phyloP scores from a whole-genome alignment of 306 rosid species.

The Castanea sativa region DNA sequence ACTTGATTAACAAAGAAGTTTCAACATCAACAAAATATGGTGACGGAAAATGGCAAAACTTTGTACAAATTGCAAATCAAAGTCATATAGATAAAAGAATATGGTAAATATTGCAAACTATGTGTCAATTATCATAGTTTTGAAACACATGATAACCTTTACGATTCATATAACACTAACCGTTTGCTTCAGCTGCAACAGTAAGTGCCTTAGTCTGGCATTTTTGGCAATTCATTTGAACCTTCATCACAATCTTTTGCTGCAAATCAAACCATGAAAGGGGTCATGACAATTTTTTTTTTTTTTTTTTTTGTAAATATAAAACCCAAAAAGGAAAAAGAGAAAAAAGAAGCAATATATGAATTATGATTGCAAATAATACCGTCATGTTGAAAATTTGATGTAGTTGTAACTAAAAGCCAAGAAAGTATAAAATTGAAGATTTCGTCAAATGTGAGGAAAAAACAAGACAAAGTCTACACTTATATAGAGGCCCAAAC shows the following conservation, averaged over 20 bases:
- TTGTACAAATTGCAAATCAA: background rate
- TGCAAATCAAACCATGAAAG: background rate
- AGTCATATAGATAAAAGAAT: background rate
- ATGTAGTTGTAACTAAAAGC: background rate
- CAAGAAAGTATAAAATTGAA: background rate
- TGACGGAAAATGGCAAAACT: no score
- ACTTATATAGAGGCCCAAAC: no score
- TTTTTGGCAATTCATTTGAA: background rate
- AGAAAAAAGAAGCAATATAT: background rate
- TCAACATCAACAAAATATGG: no score
- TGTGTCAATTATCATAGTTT: background rate
- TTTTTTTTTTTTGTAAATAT: background rate
- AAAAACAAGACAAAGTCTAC: no score
- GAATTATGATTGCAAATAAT: background rate
- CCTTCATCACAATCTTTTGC: constrained; percentile 12
- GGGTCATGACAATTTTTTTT: background rate
- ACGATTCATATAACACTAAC: background rate
- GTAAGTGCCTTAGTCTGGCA: background rate
- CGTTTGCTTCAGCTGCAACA: background rate
- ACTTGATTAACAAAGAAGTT: no score
- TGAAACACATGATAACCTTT: background rate
- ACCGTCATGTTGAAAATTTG: background rate
- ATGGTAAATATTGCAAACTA: background rate
- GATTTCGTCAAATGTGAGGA: background rate
- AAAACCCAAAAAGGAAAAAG: background rate